Evolutionary conservation across 2,329 filamentous ascomycete genomes (phyloP).

Genomic region (Cercospora brassicicola): DNA sequence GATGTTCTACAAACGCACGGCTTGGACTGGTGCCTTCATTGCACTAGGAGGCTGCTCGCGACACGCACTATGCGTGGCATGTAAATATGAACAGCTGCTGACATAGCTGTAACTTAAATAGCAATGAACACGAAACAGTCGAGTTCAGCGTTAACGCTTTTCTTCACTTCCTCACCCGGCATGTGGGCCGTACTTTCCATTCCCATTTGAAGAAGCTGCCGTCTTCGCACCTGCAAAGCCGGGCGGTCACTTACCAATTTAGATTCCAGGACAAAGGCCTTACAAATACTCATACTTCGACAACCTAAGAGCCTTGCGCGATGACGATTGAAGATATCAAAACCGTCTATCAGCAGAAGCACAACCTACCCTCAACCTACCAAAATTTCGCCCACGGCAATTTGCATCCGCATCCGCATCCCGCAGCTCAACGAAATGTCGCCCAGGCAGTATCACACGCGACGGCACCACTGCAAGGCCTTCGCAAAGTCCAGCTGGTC

Average conservation of each 20-base stretch:
- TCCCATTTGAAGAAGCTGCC: neutral
- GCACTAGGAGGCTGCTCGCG: neutral
- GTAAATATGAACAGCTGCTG: neutral
- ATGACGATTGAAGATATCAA: slow-evolving; percentile 25
- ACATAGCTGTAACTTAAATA: neutral
- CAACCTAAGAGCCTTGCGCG: neutral
- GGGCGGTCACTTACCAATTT: neutral
- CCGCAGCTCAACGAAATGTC: neutral
- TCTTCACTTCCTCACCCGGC: neutral
- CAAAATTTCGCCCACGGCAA: slow-evolving; percentile 14
- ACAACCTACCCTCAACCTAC: slow-evolving; percentile 28
- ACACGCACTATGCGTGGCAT: neutral
- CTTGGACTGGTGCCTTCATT: neutral
- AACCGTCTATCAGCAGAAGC: slow-evolving; percentile 25
- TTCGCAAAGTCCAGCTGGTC: slow-evolving; percentile 31
- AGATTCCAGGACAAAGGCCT: neutral
- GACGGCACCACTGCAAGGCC: slow-evolving; percentile 15
- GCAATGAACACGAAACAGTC: neutral
- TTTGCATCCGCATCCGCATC: neutral
- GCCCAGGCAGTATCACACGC: neutral
- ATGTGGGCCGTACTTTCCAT: neutral
- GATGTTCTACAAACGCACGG: neutral
- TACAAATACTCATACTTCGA: neutral
- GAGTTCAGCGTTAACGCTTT: neutral
- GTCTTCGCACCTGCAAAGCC: neutral